These are phyloP conservation scores for Drosera spatulata DNA, from an alignment of 179 eudicot species.

Conservation along the genomic window DNA sequence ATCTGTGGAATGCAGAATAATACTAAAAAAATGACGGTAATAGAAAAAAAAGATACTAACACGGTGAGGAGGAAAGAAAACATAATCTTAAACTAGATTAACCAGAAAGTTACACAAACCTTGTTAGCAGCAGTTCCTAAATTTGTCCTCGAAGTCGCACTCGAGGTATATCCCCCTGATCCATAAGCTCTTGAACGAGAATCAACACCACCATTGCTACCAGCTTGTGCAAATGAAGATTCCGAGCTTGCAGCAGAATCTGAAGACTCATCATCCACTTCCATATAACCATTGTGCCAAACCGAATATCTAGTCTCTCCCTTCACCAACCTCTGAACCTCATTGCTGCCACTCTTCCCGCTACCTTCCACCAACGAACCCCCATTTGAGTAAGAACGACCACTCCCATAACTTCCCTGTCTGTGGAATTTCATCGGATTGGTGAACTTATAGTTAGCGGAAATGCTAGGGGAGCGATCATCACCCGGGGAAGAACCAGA, in stretches of 20 bases:
- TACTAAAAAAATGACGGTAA: too few species aligned
- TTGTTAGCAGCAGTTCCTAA: slow-evolving; percentile 14
- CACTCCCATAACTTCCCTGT: slow-evolving; percentile 46
- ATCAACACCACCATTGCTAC: slow-evolving; percentile 22
- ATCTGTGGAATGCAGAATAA: too few species aligned
- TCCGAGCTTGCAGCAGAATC: slow-evolving; percentile 72
- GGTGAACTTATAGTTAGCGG: slow-evolving; percentile 17
- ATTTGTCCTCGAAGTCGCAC: slow-evolving; percentile 29
- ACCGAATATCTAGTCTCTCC: slow-evolving; percentile 29
- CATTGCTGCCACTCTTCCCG: slow-evolving; percentile 30
- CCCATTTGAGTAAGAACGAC: slow-evolving; percentile 59
- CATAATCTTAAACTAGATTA: too few species aligned
- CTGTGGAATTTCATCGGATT: slow-evolving; percentile 21
- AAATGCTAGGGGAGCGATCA: slow-evolving; percentile 26
- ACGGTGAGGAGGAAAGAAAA: too few species aligned
- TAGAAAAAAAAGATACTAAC: too few species aligned
- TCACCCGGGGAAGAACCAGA: slow-evolving; percentile 80
- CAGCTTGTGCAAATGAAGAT: slow-evolving; percentile 45
- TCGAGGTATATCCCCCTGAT: slow-evolving; percentile 43
- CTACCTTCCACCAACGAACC: slow-evolving; percentile 63
- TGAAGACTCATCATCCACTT: slow-evolving; percentile 44
- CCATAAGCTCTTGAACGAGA: slow-evolving; percentile 19
- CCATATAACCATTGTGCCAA: slow-evolving; percentile 25
- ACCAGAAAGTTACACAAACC: slow-evolving; percentile 19
- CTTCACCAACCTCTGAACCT: slow-evolving; percentile 19